Evolutionary conservation across 768 basidiomycete species (phyloP).

Genomic region (Kwoniella sp.): DNA sequence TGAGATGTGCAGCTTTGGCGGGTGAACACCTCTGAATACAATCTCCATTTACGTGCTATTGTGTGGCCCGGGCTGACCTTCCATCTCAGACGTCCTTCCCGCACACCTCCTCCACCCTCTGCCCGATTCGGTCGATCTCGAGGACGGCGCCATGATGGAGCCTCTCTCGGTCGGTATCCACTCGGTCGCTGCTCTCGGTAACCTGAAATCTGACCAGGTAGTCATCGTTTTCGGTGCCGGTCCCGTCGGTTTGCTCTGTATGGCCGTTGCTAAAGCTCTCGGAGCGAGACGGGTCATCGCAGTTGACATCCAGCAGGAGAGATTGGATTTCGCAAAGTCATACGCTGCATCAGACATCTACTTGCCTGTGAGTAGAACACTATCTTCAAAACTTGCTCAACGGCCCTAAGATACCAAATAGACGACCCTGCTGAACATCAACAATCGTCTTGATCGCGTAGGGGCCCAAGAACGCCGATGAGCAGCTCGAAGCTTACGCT

Average conservation of each 20-base stretch:
- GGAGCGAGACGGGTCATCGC: constrained; percentile 84
- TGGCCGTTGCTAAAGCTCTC: constrained; percentile 92
- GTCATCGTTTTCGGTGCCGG: constrained; percentile 77
- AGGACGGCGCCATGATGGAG: constrained; percentile 97
- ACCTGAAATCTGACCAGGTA: constrained; percentile 61
- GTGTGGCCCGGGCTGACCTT: too few species aligned
- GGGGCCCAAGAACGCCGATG: constrained; percentile 20
- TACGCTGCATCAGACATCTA: constrained; percentile 77
- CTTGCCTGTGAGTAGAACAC: constrained; percentile 34
- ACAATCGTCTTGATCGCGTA: background rate
- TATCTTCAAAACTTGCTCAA: background rate
- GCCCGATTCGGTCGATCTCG: constrained; percentile 78
- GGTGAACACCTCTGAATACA: too few species aligned
- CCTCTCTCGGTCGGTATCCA: constrained; percentile 91
- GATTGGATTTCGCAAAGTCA: constrained; percentile 80
- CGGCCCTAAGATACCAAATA: too few species aligned
- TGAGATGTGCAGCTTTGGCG: too few species aligned
- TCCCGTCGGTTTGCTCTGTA: constrained; percentile 77
- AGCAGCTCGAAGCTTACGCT: constrained; percentile 22
- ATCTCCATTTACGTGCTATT: too few species aligned
- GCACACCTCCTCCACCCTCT: constrained; percentile 70
- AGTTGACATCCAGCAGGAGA: constrained; percentile 62
- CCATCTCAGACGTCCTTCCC: constrained; percentile 61
- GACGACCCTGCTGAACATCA: background rate
- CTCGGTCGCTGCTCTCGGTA: constrained; percentile 75